Evolutionary conservation across 2,329 filamentous ascomycete genomes (phyloP).

Genomic region (Xylaria multiplex): DNA sequence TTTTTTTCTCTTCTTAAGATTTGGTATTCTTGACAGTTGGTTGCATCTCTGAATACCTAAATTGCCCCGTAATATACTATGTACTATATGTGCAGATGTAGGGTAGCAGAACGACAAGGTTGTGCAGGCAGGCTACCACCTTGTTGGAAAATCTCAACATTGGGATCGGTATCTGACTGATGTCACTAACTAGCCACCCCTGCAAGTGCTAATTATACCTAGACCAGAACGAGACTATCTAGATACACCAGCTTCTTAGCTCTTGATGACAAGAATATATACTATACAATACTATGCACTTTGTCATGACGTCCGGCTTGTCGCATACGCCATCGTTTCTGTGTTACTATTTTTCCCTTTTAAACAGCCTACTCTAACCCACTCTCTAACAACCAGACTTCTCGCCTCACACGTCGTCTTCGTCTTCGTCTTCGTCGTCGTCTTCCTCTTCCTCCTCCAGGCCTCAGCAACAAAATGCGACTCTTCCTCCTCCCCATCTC

Average conservation of each 20-base stretch:
- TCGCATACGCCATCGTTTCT: slow-evolving; percentile 5
- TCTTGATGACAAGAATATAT: background rate
- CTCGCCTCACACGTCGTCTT: background rate
- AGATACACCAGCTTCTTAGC: background rate
- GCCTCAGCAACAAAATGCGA: slow-evolving; percentile 70
- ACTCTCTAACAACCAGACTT: background rate
- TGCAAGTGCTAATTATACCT: slow-evolving; percentile 16
- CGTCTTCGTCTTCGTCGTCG: background rate
- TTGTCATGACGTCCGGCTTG: slow-evolving; percentile 18
- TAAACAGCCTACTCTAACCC: background rate
- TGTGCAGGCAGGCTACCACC: too few species aligned
- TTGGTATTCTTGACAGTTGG: too few species aligned
- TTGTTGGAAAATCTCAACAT: too few species aligned
- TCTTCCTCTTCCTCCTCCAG: slow-evolving; percentile 2
- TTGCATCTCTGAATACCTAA: too few species aligned
- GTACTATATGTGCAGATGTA: too few species aligned
- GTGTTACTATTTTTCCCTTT: background rate
- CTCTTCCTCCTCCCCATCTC: slow-evolving; percentile 94
- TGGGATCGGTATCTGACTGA: slow-evolving; percentile 5
- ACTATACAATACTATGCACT: slow-evolving; percentile 1
- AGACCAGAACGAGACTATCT: slow-evolving; percentile 1
- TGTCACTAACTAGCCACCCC: slow-evolving; percentile 19
- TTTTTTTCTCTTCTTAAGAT: too few species aligned
- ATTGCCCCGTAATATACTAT: too few species aligned
- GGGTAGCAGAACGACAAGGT: too few species aligned